Conservation (phyloP, 305 asterid species). For the Solanum hybrid region DNA sequence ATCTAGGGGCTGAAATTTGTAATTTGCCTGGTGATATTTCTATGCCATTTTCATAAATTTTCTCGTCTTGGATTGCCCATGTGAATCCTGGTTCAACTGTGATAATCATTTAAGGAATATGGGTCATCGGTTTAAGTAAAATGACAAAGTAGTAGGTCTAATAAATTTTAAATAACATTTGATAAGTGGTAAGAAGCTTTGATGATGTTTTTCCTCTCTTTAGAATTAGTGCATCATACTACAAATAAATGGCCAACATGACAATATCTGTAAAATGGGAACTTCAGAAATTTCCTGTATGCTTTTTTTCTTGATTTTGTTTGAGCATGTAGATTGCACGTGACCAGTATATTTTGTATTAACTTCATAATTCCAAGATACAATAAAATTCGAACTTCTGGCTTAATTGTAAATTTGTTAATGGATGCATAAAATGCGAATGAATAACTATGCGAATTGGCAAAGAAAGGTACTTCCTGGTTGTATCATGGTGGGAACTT, state of each 20-base stretch:
- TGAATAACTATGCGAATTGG: background rate
- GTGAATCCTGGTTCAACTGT: background rate
- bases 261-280: background rate
- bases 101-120: background rate
- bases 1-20: background rate
- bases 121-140: background rate
- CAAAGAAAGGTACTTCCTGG: background rate
- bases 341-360: background rate
- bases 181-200: background rate
- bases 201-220: background rate
- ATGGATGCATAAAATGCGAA: background rate
- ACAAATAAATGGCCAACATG: background rate
- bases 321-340: background rate
- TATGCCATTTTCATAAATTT: background rate
- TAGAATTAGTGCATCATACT: background rate
- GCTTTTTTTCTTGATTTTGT: background rate
- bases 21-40: background rate
- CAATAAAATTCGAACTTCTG: background rate
- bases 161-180: background rate
- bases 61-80: background rate
- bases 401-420: background rate
- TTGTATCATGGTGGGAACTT: background rate
- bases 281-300: background rate
- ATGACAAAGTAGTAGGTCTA: background rate
- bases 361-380: background rate